Conservation (phyloP, 2,329 filamentous ascomycete species). For the Chaetothyriales sp. region DNA sequence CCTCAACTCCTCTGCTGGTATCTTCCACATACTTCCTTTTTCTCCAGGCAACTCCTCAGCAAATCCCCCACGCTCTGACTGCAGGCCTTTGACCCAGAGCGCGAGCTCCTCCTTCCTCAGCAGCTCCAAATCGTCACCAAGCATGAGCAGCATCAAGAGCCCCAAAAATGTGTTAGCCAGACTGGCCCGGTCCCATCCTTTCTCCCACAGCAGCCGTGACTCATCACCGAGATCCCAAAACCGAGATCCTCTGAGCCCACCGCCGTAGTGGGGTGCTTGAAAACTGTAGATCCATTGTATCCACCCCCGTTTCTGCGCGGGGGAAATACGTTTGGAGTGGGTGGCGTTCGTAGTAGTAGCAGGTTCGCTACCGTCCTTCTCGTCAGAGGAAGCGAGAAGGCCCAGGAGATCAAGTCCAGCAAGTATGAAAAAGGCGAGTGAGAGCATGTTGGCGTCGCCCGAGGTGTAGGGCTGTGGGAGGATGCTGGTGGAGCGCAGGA, state of each 20-base stretch:
- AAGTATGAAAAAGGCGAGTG: conserved; percentile 77
- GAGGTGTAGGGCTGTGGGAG: conserved; percentile 73
- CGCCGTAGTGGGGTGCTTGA: conserved; percentile 55
- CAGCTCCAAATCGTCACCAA: conserved; percentile 50
- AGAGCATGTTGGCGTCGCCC: conserved; percentile 83
- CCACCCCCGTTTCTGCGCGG: conserved; percentile 42
- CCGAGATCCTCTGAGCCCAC: conserved; percentile 62
- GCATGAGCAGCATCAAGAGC: conserved; percentile 54
- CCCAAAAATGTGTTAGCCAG: conserved; percentile 84
- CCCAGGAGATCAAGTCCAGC: conserved; percentile 72
- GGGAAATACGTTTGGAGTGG: conserved; percentile 1
- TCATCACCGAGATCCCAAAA: not conserved
- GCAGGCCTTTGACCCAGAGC: conserved; percentile 59
- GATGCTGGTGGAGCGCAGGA: conserved; percentile 15
- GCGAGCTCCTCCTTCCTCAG: conserved; percentile 57
- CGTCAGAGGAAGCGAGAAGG: conserved; percentile 22
- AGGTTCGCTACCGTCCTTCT: not conserved
- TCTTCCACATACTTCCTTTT: conserved; percentile 26
- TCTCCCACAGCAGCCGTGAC: not conserved
- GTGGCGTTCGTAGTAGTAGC: not conserved
- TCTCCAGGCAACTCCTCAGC: conserved; percentile 56
- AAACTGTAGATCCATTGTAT: conserved; percentile 71
- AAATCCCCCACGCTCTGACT: conserved; percentile 78
- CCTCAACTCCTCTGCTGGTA: conserved; percentile 29
- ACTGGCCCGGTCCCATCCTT: conserved; percentile 58